Conservation (phyloP, 192 early-diverging fungal species). For the Obelidium mucronatum region DNA sequence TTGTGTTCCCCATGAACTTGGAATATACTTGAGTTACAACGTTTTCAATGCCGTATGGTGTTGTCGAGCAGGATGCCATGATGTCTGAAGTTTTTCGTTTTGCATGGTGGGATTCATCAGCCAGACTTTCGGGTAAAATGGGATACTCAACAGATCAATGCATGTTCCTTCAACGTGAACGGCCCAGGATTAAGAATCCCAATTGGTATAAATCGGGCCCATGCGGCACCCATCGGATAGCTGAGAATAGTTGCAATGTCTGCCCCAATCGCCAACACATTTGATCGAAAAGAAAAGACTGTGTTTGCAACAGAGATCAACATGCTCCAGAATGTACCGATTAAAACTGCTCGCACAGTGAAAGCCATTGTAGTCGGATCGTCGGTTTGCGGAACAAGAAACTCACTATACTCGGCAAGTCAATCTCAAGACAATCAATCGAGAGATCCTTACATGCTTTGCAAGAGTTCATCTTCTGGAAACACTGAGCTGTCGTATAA, state of each 20-base stretch:
- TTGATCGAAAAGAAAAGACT: conserved; percentile 38
- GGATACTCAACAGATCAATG: conserved; percentile 63
- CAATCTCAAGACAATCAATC: too few relatives aligned
- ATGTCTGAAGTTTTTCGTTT: too few relatives aligned
- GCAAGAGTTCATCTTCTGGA: too few relatives aligned
- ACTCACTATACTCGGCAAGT: neutral
- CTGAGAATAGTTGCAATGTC: conserved; percentile 76
- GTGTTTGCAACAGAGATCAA: conserved; percentile 31
- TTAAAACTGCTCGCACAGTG: conserved; percentile 22
- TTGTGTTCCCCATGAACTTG: too few relatives aligned
- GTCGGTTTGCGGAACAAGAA: too few relatives aligned
- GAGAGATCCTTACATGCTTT: too few relatives aligned
- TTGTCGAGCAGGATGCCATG: too few relatives aligned
- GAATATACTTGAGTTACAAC: too few relatives aligned
- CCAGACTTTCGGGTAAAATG: too few relatives aligned
- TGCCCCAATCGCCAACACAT: conserved; percentile 54
- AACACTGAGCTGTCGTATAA: too few relatives aligned
- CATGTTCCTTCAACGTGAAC: conserved; percentile 87
- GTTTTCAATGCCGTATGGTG: too few relatives aligned
- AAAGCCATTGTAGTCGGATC: conserved; percentile 27
- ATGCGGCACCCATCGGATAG: conserved; percentile 64
- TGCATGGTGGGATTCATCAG: too few relatives aligned
- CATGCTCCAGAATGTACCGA: conserved; percentile 31
- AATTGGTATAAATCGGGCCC: neutral
- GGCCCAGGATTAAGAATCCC: conserved; percentile 80